A percentile compares a stretch with the other conserved stretches of the same genome.
Conservation (phyloP, 768 basidiomycete species). For the Boletus insuetus region DNA sequence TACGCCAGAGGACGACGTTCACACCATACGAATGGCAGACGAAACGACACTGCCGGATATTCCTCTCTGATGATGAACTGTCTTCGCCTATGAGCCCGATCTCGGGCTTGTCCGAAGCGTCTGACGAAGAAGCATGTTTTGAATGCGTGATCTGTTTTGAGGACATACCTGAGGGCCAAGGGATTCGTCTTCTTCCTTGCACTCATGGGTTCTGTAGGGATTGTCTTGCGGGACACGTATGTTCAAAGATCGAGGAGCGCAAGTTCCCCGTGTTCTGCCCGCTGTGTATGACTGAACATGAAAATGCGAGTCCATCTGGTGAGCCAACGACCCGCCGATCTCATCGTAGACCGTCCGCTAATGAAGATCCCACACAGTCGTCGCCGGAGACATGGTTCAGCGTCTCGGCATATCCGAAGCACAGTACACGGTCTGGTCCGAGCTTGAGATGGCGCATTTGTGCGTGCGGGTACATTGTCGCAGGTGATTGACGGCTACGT, state of each 20-base stretch:
- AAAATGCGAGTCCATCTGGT: constrained; percentile 32
- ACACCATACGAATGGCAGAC: constrained; percentile 18
- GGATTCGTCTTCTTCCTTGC: constrained; percentile 43
- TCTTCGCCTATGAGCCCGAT: background rate
- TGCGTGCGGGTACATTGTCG: constrained; percentile 47
- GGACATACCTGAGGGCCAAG: constrained; percentile 35
- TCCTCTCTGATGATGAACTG: constrained; percentile 15
- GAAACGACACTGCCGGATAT: constrained; percentile 28
- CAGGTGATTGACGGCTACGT: constrained; percentile 34
- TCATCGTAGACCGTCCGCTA: background rate
- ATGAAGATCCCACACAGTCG: constrained; percentile 28
- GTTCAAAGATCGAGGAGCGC: constrained; percentile 46
- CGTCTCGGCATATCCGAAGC: constrained; percentile 42
- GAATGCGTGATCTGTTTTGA: constrained; percentile 60
- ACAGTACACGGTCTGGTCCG: constrained; percentile 39
- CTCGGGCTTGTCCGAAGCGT: background rate
- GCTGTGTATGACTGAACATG: constrained; percentile 41
- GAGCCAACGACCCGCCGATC: constrained; percentile 6
- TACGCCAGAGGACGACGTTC: background rate
- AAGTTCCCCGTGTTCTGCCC: constrained; percentile 62
- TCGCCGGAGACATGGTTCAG: constrained; percentile 37
- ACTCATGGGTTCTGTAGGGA: constrained; percentile 51
- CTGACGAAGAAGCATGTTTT: constrained; percentile 30
- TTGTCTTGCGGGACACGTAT: constrained; percentile 46
- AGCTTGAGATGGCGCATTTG: constrained; percentile 43